A percentile compares a stretch with the other conserved stretches of the same genome.
Evolutionary conservation across 768 basidiomycete genomes (phyloP).

Genomic region (Boletellus ananas): DNA sequence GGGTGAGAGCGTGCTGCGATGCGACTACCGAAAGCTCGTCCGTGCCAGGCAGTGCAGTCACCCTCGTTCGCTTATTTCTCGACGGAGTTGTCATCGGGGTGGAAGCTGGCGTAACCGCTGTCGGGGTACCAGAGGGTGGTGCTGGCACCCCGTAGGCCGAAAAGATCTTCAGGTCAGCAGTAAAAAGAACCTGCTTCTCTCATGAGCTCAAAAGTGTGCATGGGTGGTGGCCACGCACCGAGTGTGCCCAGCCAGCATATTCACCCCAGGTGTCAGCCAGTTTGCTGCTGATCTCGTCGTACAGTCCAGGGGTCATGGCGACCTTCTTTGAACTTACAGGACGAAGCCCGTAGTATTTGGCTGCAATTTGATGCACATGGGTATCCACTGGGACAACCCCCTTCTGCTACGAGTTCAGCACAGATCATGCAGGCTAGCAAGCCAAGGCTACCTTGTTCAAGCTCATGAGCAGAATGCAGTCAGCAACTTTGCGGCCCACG

Average conservation of each 20-base stretch:
- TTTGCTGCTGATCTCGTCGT: slow-evolving; percentile 64
- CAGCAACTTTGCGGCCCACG: slow-evolving; percentile 95
- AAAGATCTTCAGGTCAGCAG: slow-evolving; percentile 69
- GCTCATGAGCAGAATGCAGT: slow-evolving; percentile 91
- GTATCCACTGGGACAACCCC: slow-evolving; percentile 95
- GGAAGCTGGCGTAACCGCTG: slow-evolving; percentile 14
- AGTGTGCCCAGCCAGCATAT: slow-evolving; percentile 89
- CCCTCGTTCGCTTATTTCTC: slow-evolving; percentile 33
- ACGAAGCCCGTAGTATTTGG: slow-evolving; percentile 70
- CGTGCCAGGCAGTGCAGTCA: slow-evolving; percentile 6
- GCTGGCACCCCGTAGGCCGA: slow-evolving; percentile 50
- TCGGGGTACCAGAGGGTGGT: slow-evolving; percentile 9
- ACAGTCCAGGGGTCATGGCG: slow-evolving; percentile 71
- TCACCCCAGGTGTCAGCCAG: slow-evolving; percentile 71
- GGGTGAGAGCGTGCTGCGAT: neutral
- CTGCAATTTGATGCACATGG: slow-evolving; percentile 87
- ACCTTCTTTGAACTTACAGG: slow-evolving; percentile 40
- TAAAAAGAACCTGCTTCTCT: slow-evolving; percentile 59
- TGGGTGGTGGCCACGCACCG: slow-evolving; percentile 41
- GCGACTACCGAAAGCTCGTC: slow-evolving; percentile 10
- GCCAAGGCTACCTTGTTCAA: slow-evolving; percentile 68
- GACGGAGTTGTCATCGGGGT: slow-evolving; percentile 30
- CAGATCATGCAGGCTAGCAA: neutral
- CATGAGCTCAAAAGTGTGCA: neutral
- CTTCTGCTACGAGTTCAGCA: slow-evolving; percentile 41